Evolutionary conservation across 331 rosid genomes (phyloP).

Genomic region (Pyracantha coccinea): DNA sequence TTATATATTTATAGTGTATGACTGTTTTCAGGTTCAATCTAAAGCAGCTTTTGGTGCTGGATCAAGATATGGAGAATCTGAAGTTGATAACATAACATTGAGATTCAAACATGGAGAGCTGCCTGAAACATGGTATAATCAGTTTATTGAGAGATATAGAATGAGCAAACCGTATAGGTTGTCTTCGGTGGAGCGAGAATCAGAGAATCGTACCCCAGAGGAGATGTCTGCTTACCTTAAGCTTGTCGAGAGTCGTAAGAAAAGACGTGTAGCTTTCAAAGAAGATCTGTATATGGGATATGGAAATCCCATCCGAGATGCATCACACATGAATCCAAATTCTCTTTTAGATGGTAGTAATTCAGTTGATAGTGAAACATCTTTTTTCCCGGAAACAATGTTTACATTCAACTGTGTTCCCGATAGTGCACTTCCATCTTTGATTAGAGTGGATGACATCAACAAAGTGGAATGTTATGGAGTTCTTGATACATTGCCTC

Average conservation of each 20-base stretch:
- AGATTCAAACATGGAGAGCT: constrained; percentile 52
- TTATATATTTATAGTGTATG: background rate
- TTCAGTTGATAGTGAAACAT: constrained; percentile 29
- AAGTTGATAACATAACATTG: constrained; percentile 33
- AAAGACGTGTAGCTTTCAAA: constrained; percentile 49
- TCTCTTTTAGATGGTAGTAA: constrained; percentile 33
- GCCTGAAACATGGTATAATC: constrained; percentile 84
- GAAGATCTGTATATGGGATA: constrained; percentile 44
- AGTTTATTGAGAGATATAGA: constrained; percentile 53
- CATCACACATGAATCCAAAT: constrained; percentile 32
- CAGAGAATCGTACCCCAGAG: constrained; percentile 55
- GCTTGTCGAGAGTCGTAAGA: constrained; percentile 43
- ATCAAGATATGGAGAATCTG: constrained; percentile 60
- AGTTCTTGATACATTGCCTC: constrained; percentile 73
- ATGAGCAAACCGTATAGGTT: constrained; percentile 42
- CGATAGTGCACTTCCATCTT: constrained; percentile 64
- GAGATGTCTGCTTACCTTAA: constrained; percentile 64
- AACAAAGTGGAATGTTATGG: constrained; percentile 42
- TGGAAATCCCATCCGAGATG: constrained; percentile 32
- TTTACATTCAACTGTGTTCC: constrained; percentile 73
- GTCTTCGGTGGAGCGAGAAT: constrained; percentile 44
- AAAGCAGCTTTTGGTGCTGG: constrained; percentile 39
- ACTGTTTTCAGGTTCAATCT: constrained; percentile 56
- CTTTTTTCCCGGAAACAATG: constrained; percentile 63
- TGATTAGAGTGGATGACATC: constrained; percentile 30